Base-by-base conservation (phyloP, 176 grass and related monocot genomes). In the Aegilops longissima region DNA sequence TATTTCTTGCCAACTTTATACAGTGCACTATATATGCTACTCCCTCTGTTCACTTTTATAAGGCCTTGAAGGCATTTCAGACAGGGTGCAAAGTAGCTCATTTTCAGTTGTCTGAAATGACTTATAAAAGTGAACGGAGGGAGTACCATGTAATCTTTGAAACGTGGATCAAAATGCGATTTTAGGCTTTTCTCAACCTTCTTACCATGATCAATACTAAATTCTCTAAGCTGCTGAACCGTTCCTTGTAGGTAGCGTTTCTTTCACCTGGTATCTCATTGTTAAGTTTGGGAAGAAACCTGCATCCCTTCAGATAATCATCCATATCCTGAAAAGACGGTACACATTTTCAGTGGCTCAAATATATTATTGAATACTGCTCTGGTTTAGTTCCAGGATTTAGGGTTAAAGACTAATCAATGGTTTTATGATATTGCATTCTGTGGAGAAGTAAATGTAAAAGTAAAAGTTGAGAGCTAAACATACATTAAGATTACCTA, bases 121-220 rank as follows among this genome's bases (percentile, higher is more conserved):
- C n/a, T n/a, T n/a, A n/a, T n/a, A n/a, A n/a, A n/a, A n/a, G n/a
- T n/a, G n/a, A n/a, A n/a, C n/a, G n/a, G n/a, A n/a, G n/a, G n/a
- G n/a, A n/a, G n/a, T 74, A 58, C 82, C 80, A 76, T 77, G 29
- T 33, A 47, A 25, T 70, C 34, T 58, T 58, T 7, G 21, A 79
- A 79, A 73, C 52, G 1, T 21, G 8, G 8, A 31, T 47, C 61
- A 77, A 62, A 62, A 62, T 86, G 59, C 18, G 47, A 58, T 42
- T 79, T 71, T 66, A 20, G 44, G 40, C 12, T 21, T 21, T 76
- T 86, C 12, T 73, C 51, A 90, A 88, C 65, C 90, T 89, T 90
- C 90, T 89, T 90, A 95, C 96, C 93, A 95, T 95, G 54, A 98
- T 95, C 75, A 98, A 52, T n/a, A 98, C 91, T 87, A 98, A 89